Evolutionary conservation across 2,329 filamentous ascomycete genomes (phyloP).

Genomic region (Exophiala alcalophila): DNA sequence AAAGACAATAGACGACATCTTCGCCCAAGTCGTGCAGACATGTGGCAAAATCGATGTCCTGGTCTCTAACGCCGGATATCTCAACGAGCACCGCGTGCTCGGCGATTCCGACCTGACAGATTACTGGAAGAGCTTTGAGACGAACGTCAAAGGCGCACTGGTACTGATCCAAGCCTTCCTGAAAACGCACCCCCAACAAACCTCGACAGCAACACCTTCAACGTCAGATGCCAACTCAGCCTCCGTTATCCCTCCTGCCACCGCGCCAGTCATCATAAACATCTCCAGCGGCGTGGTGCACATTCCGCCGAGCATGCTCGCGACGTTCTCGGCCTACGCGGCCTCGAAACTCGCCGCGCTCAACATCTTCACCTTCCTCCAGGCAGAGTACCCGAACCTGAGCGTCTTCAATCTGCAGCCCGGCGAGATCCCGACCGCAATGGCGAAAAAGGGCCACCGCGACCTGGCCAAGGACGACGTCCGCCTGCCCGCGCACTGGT

Average conservation of each 20-base stretch:
- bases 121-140: constrained; percentile 13
- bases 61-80: constrained; percentile 5
- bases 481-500: constrained; percentile 4
- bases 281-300: constrained; percentile 5
- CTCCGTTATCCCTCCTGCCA: neutral
- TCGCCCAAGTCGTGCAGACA: neutral
- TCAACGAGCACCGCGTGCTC: neutral
- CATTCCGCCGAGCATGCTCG: neutral
- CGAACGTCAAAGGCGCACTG: constrained; percentile 11
- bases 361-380: constrained; percentile 5
- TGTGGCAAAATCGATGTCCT: constrained; percentile 8
- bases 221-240: no score
- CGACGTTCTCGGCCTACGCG: constrained; percentile 8
- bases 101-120: constrained; percentile 4
- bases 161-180: constrained; percentile 12
- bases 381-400: constrained; percentile 1
- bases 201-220: no score
- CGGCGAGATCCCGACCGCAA: constrained; percentile 6
- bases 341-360: constrained; percentile 4
- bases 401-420: constrained; percentile 11
- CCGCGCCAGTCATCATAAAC: constrained; percentile 5
- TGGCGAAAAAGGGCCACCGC: constrained; percentile 6
- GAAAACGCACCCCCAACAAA: neutral
- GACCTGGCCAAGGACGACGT: constrained; percentile 3
- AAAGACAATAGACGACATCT: constrained; percentile 4